Percentiles rank a stretch among this genome's conserved stretches.
phyloP scores from a whole-genome alignment of 179 eudicot genomes.

The Spergularia azorica region DNA sequence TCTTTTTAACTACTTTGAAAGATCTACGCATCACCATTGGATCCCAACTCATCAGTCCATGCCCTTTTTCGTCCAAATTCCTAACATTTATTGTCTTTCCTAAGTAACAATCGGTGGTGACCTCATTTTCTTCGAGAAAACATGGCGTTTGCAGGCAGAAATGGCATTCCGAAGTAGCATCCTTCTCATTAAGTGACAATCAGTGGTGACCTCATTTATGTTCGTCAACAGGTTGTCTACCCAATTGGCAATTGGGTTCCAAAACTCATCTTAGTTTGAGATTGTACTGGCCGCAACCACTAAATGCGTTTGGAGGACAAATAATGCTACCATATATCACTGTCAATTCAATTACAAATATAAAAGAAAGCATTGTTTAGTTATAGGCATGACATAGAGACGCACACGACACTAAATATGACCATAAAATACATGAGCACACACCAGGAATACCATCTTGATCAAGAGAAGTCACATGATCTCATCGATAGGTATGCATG shows the following conservation, averaged over 20 bases:
- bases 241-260: constrained; percentile 56
- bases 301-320: constrained; percentile 68
- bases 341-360: constrained; percentile 34
- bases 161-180: constrained; percentile 41
- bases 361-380: no score
- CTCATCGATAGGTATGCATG: constrained; percentile 53
- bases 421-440: constrained; percentile 15
- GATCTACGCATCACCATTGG: constrained; percentile 90
- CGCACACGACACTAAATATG: background rate
- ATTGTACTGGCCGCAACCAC: constrained; percentile 66
- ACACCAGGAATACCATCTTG: no score
- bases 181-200: constrained; percentile 33
- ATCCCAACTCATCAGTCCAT: constrained; percentile 95
- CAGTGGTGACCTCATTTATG: constrained; percentile 44
- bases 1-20: constrained; percentile 50
- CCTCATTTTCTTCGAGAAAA: constrained; percentile 29
- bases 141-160: constrained; percentile 35
- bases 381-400: background rate
- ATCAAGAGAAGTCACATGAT: constrained; percentile 68
- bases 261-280: constrained; percentile 58
- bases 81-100: constrained; percentile 89
- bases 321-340: constrained; percentile 70
- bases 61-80: constrained; percentile 50
- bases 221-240: constrained; percentile 43
- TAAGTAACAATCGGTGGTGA: no score